These are phyloP conservation scores for Lepidium aucheri DNA, from an alignment of 345 rosid genomes.

Conservation along the genomic window DNA sequence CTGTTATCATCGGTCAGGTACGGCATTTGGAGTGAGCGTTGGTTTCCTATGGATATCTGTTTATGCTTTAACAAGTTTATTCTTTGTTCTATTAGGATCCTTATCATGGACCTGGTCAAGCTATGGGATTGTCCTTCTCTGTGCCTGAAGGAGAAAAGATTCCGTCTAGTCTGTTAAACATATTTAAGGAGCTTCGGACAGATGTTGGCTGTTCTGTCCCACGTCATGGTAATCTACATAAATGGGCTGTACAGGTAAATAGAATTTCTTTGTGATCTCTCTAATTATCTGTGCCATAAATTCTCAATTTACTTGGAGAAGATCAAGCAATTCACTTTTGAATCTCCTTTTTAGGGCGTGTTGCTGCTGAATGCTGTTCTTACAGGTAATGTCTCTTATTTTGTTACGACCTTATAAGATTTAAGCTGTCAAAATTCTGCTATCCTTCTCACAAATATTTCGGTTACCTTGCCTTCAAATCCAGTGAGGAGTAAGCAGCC, in stretches of 20 bases:
- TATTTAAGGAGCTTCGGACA: conserved; percentile 78
- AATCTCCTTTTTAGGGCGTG: conserved; percentile 51
- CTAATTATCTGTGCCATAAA: not conserved
- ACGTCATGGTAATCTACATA: conserved; percentile 76
- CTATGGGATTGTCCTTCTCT: conserved; percentile 96
- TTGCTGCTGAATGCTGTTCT: conserved; percentile 86
- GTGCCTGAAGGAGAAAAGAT: conserved; percentile 62
- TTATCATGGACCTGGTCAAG: conserved; percentile 95
- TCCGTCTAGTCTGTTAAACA: conserved; percentile 82
- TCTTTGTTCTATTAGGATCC: conserved; percentile 44
- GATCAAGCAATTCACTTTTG: not conserved
- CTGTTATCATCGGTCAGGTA: conserved; percentile 85
- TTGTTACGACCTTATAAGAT: not conserved
- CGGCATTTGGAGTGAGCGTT: not conserved
- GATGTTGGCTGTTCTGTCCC: conserved; percentile 90
- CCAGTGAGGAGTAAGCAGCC: conserved; percentile 83
- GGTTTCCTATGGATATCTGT: not conserved
- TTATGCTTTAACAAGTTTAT: not conserved
- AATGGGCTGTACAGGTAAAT: conserved; percentile 83
- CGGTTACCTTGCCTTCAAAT: not conserved
- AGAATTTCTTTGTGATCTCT: not conserved
- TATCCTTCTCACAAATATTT: not conserved
- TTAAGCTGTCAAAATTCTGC: not conserved
- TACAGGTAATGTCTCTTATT: conserved; percentile 44
- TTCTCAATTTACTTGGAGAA: not conserved